Base-by-base conservation (phyloP, 306 rosid genomes). In the Canavalia gladiata region DNA sequence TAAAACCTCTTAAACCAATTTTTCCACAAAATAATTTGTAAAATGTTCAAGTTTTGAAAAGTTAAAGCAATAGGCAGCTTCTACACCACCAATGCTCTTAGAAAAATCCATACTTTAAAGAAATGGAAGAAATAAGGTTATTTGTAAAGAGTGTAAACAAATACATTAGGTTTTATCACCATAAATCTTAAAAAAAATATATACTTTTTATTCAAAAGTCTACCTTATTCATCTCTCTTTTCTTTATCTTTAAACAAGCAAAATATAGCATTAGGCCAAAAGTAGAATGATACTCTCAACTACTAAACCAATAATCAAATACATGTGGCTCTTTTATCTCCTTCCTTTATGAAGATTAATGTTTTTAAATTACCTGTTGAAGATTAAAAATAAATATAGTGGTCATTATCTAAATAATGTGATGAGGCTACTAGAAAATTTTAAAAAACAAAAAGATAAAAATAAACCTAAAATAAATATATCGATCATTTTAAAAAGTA, bases 1-100 rank as follows among this genome's bases (percentile, higher is more conserved):
- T 98, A 68, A 95, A 95, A 81, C 99, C 99, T 75, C 99, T 97
- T 0, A 94, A 88, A 46, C 99, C 99, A 79, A 95, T 90, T 81
- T 89, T 81, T 68, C 92, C 90, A 92, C 94, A 58, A 95, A 93
- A n/a, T 92, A 76, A 70, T 74, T 87, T 11, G 98, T 95, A 13
- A 96, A 91, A 49, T 81, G 87, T 84, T 88, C 87, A 79, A 95
- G 92, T 75, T 95, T 97, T 37, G 89, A 68, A 78, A 68, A 79
- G 73, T 85, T 81, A 86, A 88, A 93, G 89, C 92, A 92, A 78
- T 89, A 91, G 73, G 98, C 99, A 68, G 87, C 87, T 83, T 95
- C 99, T 72, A 87, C 84, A 76, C 90, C 91, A 50, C 85, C 91
- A 49, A 89, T 91, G 30, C 33, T 71, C 77, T 84, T 88, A 25